These are phyloP conservation scores for Russula virescens DNA, from an alignment of 768 basidiomycete genomes.

Conservation along the genomic window DNA sequence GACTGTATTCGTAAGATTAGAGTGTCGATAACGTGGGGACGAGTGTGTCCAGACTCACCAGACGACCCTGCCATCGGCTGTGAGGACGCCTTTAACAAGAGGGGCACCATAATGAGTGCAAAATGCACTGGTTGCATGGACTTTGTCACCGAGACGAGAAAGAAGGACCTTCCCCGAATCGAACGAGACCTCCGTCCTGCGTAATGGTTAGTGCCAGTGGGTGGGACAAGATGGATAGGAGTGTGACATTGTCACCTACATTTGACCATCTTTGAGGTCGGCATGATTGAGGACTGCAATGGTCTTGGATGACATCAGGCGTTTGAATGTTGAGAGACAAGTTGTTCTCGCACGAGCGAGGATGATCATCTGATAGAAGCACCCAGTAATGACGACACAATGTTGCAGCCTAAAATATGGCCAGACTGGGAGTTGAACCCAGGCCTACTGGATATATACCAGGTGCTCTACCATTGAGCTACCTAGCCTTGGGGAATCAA, in stretches of 20 bases:
- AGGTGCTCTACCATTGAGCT: no score
- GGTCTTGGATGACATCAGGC: conserved; percentile 35
- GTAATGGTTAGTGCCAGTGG: background rate
- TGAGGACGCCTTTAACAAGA: conserved; percentile 73
- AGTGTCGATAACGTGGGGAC: background rate
- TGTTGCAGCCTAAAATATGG: no score
- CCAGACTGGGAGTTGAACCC: no score
- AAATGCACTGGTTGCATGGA: conserved; percentile 75
- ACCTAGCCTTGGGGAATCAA: no score
- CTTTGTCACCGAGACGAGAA: conserved; percentile 65
- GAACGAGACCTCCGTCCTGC: conserved; percentile 80
- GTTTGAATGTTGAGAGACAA: background rate
- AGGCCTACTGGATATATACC: no score
- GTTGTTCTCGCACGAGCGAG: no score
- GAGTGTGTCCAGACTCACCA: conserved; percentile 41
- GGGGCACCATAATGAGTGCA: conserved; percentile 94
- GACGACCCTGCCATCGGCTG: conserved; percentile 70
- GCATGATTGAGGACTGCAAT: conserved; percentile 44
- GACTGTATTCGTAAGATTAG: conserved; percentile 36
- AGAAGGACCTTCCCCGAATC: conserved; percentile 73
- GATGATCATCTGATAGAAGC: background rate
- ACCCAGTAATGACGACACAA: no score
- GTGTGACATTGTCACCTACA: conserved; percentile 40
- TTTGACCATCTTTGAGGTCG: conserved; percentile 50
- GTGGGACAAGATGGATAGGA: background rate